Conservation (phyloP, 805 yeast species). For the Candida krabiensis region DNA sequence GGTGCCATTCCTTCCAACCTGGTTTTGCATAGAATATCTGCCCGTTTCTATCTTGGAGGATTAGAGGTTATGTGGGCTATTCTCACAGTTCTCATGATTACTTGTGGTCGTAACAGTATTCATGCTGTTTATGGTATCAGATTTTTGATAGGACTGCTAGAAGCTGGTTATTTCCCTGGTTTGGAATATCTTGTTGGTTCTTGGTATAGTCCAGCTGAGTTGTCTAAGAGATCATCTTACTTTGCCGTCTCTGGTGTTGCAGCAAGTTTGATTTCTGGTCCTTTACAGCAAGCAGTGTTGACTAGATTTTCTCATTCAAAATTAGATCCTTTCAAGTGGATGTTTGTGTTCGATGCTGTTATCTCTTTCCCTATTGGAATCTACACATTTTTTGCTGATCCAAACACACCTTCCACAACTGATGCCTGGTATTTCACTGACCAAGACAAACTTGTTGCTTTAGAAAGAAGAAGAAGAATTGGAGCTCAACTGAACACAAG, state of each 20-base stretch:
- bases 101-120: conserved; percentile 24
- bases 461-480: conserved; percentile 42
- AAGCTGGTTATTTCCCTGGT: conserved; percentile 52
- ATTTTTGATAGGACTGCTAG: conserved; percentile 44
- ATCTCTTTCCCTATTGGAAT: conserved; percentile 38
- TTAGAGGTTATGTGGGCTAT: conserved; percentile 46
- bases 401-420: conserved; percentile 47
- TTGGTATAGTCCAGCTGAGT: conserved; percentile 35
- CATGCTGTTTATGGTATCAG: conserved; percentile 34
- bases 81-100: conserved; percentile 38
- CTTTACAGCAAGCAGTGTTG: conserved; percentile 37
- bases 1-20: conserved; percentile 50
- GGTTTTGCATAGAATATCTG: conserved; percentile 40
- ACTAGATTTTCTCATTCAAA: conserved; percentile 18
- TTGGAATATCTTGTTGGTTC: conserved; percentile 43
- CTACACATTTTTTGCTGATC: conserved; percentile 43
- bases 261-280: conserved; percentile 39
- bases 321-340: conserved; percentile 42
- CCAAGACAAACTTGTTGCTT: conserved; percentile 40
- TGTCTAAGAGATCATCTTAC: conserved; percentile 36
- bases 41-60: conserved; percentile 45
- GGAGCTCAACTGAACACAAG: conserved; percentile 46
- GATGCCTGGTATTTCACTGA: conserved; percentile 40
- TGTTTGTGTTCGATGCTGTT: conserved; percentile 47
- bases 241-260: conserved; percentile 38